These are phyloP conservation scores for Verbascum thapsus DNA, from an alignment of 257 asterid species.

Conservation along the genomic window DNA sequence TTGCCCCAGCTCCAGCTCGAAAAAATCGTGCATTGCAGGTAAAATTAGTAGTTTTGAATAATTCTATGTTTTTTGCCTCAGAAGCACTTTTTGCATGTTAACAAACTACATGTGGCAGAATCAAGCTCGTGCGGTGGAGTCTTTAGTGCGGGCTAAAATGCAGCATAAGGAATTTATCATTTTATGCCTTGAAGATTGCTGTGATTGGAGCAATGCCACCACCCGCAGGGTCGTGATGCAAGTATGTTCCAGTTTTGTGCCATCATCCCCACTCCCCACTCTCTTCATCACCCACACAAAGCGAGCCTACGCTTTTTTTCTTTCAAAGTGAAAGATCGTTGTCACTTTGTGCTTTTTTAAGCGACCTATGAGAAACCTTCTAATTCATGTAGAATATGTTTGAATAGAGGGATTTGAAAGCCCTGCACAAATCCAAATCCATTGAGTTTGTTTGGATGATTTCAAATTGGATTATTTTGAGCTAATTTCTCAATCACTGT, in stretches of 20 bases:
- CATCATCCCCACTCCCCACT: not conserved
- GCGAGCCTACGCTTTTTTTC: not conserved
- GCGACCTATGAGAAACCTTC: not conserved
- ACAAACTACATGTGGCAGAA: constrained; percentile 49
- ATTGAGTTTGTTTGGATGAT: no score
- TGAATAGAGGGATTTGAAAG: no score
- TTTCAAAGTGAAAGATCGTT: not conserved
- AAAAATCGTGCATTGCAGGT: constrained; percentile 95
- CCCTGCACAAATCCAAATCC: no score
- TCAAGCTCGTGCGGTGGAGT: constrained; percentile 96
- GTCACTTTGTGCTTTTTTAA: not conserved
- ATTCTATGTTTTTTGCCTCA: constrained; percentile 24
- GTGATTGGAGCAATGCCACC: constrained; percentile 96
- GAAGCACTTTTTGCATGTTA: constrained; percentile 25
- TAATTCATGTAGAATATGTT: no score
- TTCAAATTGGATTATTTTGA: no score
- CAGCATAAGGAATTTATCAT: constrained; percentile 95
- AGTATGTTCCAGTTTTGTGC: constrained; percentile 43
- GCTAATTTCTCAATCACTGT: no score
- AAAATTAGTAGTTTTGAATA: not conserved
- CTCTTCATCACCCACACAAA: not conserved
- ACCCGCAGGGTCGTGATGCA: constrained; percentile 97
- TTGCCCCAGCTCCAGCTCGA: constrained; percentile 92
- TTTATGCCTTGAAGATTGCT: constrained; percentile 96
- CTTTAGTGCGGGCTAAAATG: constrained; percentile 92